phyloP scores from a whole-genome alignment of 2,329 filamentous ascomycete genomes.

The Orbilia blumenaviensis region DNA sequence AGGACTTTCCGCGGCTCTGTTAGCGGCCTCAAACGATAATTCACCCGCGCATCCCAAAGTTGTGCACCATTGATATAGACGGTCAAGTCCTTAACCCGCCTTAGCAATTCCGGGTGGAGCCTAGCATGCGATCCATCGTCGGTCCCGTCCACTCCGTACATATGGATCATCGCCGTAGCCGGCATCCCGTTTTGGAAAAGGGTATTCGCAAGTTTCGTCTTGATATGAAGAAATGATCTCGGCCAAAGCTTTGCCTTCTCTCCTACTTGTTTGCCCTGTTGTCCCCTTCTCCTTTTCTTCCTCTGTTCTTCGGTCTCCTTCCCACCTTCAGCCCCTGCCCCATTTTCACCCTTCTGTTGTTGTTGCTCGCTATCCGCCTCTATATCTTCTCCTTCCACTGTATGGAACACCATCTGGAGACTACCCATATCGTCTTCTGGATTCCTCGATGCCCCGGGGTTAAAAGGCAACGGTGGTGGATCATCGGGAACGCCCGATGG shows the following conservation, averaged over 20 bases:
- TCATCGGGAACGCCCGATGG: not conserved
- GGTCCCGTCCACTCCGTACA: not conserved
- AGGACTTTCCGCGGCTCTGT: conserved; percentile 71
- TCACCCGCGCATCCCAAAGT: conserved; percentile 10
- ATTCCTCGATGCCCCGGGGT: not conserved
- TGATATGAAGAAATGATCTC: not conserved
- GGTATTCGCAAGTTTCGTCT: conserved; percentile 73
- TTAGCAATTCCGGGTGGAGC: not conserved
- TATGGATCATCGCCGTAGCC: conserved; percentile 66
- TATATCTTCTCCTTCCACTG: too few species aligned
- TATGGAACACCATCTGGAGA: conserved; percentile 16
- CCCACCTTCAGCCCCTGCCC: too few species aligned
- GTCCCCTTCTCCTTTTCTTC: too few species aligned
- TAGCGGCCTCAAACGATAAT: conserved; percentile 69
- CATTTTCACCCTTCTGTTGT: too few species aligned
- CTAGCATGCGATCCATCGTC: not conserved
- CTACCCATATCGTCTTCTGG: conserved; percentile 10
- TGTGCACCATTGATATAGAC: not conserved
- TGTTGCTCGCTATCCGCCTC: too few species aligned
- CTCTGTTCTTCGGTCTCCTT: too few species aligned
- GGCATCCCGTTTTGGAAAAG: conserved; percentile 75
- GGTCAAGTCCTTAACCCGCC: not conserved
- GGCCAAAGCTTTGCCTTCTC: too few species aligned
- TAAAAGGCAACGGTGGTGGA: not conserved
- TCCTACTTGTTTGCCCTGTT: too few species aligned